Evolutionary conservation across 148 eudicot species (phyloP).

Genomic region (Fagopyrum homotropicum): DNA sequence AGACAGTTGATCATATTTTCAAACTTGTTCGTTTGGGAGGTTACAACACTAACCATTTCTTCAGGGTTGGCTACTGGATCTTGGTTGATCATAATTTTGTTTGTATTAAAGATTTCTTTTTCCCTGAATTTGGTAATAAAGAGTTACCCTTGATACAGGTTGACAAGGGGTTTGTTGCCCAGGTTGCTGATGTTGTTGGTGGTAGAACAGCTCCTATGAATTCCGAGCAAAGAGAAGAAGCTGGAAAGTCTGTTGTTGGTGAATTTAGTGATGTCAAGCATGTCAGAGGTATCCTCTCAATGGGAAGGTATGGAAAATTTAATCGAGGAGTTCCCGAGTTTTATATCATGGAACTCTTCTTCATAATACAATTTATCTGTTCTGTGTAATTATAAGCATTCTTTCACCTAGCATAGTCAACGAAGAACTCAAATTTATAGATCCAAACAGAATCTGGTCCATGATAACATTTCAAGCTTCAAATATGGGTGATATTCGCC

Average conservation of each 20-base stretch:
- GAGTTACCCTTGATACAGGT: constrained; percentile 40
- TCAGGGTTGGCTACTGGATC: constrained; percentile 48
- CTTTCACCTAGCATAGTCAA: background rate
- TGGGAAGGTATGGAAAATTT: constrained; percentile 68
- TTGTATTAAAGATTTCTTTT: background rate
- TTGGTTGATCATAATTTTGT: background rate
- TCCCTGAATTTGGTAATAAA: background rate
- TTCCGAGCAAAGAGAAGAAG: constrained; percentile 71
- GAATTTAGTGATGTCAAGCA: constrained; percentile 96
- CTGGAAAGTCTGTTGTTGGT: constrained; percentile 72
- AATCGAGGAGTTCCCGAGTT: background rate
- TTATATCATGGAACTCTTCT: background rate
- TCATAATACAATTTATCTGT: background rate
- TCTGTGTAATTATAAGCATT: background rate
- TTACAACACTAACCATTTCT: constrained; percentile 92
- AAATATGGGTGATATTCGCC: background rate
- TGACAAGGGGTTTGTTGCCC: constrained; percentile 97
- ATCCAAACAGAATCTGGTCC: background rate
- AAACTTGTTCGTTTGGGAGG: constrained; percentile 89
- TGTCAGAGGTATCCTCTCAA: constrained; percentile 89
- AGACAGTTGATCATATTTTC: constrained; percentile 93
- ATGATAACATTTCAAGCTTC: background rate
- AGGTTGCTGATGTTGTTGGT: constrained; percentile 85
- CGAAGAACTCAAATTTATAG: background rate
- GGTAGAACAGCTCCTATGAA: constrained; percentile 93